Evolutionary conservation across 345 rosid genomes (phyloP).

Genomic region (Moricandia arvensis): DNA sequence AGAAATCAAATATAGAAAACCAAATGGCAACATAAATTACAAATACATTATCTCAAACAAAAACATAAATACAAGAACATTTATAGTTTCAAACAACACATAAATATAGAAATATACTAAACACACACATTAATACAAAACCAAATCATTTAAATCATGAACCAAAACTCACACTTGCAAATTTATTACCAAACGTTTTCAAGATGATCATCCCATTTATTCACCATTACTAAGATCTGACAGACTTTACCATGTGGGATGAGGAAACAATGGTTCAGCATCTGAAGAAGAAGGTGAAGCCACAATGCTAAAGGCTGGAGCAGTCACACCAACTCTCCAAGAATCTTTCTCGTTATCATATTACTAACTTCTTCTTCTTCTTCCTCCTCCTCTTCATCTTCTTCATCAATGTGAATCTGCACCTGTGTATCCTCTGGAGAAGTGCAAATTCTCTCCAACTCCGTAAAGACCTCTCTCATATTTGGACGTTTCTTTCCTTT

Average conservation of each 20-base stretch:
- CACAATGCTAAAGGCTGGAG: conserved; percentile 1
- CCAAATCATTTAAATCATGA: not conserved
- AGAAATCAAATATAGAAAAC: not conserved
- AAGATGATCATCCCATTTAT: not conserved
- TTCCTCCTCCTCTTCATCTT: not conserved
- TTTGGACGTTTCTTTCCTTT: conserved; percentile 51
- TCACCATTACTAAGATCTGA: not conserved
- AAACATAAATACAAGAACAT: not conserved
- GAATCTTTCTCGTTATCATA: not conserved
- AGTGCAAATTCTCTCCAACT: conserved; percentile 34
- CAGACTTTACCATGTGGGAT: conserved; percentile 12
- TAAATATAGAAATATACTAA: not conserved
- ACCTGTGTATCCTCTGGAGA: conserved; percentile 4
- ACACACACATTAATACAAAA: not conserved
- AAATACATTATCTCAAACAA: not conserved
- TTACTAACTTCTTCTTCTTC: conserved; percentile 4
- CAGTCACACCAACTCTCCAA: not conserved
- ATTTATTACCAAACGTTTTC: not conserved
- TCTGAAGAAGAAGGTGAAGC: conserved; percentile 10
- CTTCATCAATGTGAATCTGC: not conserved
- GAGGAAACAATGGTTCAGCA: conserved; percentile 27
- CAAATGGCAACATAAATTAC: not conserved
- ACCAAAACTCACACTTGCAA: not conserved
- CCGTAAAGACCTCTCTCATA: conserved; percentile 50
- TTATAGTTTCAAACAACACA: not conserved